Evolutionary conservation across 1,139 yeast species (phyloP).

Genomic region (Lodderomyces parapsilosis): DNA sequence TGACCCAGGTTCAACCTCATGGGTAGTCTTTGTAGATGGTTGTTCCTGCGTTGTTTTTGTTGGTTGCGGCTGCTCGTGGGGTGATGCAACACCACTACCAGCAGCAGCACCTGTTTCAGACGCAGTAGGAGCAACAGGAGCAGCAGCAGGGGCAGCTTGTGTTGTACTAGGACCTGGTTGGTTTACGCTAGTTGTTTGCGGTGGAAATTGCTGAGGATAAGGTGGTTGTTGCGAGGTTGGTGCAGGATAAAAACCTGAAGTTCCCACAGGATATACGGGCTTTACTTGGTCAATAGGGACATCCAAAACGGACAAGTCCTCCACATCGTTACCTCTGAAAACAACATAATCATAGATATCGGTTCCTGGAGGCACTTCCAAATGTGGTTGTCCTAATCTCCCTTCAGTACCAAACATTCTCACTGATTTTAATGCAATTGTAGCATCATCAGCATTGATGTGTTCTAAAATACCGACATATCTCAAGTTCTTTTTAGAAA

Average conservation of each 20-base stretch:
- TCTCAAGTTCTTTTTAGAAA: conserved; percentile 83
- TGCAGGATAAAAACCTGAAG: conserved; percentile 18
- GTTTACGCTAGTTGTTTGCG: conserved; percentile 22
- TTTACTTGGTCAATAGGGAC: conserved; percentile 53
- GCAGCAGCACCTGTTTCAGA: conserved; percentile 8
- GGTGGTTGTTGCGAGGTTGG: conserved; percentile 24
- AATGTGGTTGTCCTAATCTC: conserved; percentile 67
- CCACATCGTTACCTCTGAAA: conserved; percentile 90
- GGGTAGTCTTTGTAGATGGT: conserved; percentile 13
- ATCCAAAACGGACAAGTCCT: conserved; percentile 83
- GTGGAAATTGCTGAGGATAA: conserved; percentile 15
- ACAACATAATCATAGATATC: conserved; percentile 79
- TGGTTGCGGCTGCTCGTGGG: conserved; percentile 10
- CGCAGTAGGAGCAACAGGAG: conserved; percentile 14
- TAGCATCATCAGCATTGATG: conserved; percentile 88
- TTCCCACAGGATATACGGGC: conserved; percentile 26
- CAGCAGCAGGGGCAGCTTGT: conserved; percentile 2
- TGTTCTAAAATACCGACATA: conserved; percentile 86
- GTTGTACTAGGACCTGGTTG: conserved; percentile 5
- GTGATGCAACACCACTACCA: too few species aligned
- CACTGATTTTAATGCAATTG: conserved; percentile 82
- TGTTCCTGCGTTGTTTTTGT: conserved; percentile 9
- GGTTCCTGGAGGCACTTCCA: conserved; percentile 73
- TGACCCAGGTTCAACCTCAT: conserved; percentile 3
- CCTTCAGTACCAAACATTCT: conserved; percentile 94